Evolutionary conservation across 176 grass and related monocot species (phyloP), one percentile per base, ranked within the genome.

Genomic region (Oryza officinalis): DNA sequence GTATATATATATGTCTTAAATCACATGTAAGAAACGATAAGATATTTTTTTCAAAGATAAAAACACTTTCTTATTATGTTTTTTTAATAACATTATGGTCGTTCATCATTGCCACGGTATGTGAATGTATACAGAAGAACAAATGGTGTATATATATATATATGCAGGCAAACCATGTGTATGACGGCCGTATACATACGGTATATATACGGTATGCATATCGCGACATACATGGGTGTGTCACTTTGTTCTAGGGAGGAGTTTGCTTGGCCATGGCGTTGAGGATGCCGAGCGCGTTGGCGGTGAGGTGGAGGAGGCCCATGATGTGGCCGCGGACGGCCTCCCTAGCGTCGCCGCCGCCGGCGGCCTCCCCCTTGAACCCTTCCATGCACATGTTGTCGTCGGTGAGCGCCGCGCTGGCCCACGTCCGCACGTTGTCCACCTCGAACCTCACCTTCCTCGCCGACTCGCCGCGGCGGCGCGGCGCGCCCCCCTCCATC

Each of bases 361-460:
- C 76, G 33, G 79, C 79, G 0, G 59, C 59, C 79, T 78, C 74
- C 8, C n/a, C 33, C 47, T 10, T 76, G 78, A 97, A 90, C 41
- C 89, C 92, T 0, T 97, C 94, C 83, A 94, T 69, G 85, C 94
- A 97, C 64, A 83, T 94, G 87, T 88, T 76, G 67, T 86, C 87
- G 63, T 97, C 83, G 12, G 94, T 97, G 59, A 97, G 79, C 59
- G 94, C 94, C 4, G 94, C 92, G 87, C 94, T 97, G 32, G 92
- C 89, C 94, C 94, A 97, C 28, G 94, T 92, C 83, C 88, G 85
- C 74, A 92, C 85, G 86, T 46, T 91, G 75, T 85, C 73, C 65
- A 97, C 79, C 77, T 88, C 64, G 76, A 92, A 90, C 66, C 75
- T 76, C 4, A 66, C 35, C 54, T 17, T 11, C 73, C 83, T 20